Evolutionary conservation across 2,329 filamentous ascomycete genomes (phyloP).

Genomic region (Ascochyta rabiei): DNA sequence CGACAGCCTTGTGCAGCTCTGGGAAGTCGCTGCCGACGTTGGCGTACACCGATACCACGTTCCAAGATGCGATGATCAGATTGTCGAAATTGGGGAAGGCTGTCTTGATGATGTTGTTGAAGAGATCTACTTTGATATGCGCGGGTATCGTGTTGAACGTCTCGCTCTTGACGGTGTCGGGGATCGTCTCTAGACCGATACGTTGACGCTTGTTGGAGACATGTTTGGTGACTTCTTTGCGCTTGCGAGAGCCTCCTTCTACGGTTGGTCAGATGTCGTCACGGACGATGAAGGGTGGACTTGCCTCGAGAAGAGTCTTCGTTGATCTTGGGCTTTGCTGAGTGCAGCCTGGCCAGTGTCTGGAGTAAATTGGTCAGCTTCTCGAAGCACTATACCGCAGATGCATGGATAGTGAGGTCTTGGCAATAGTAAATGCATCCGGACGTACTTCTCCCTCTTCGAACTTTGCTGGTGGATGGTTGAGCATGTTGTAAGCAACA

Average conservation of each 20-base stretch:
- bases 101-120: constrained; percentile 32
- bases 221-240: constrained; percentile 24
- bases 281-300: background rate
- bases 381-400: too few species aligned
- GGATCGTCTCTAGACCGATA: constrained; percentile 28
- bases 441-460: constrained; percentile 33
- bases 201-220: constrained; percentile 34
- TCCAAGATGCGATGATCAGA: constrained; percentile 41
- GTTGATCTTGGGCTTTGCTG: constrained; percentile 5
- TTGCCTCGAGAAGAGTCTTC: constrained; percentile 9
- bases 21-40: constrained; percentile 34
- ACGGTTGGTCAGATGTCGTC: background rate
- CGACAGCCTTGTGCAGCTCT: constrained; percentile 32
- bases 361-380: constrained; percentile 2
- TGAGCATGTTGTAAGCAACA: constrained; percentile 26
- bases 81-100: constrained; percentile 41
- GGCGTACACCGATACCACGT: constrained; percentile 38
- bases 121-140: constrained; percentile 34
- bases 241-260: constrained; percentile 4
- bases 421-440: too few species aligned
- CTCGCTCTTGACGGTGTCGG: constrained; percentile 29
- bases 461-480: constrained; percentile 18
- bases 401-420: too few species aligned
- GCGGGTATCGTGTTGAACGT: constrained; percentile 31
- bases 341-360: constrained; percentile 25